Evolutionary conservation across 768 basidiomycete species (phyloP), one percentile per base, ranked within the genome.

Genomic region (Daedaleopsis nitida): DNA sequence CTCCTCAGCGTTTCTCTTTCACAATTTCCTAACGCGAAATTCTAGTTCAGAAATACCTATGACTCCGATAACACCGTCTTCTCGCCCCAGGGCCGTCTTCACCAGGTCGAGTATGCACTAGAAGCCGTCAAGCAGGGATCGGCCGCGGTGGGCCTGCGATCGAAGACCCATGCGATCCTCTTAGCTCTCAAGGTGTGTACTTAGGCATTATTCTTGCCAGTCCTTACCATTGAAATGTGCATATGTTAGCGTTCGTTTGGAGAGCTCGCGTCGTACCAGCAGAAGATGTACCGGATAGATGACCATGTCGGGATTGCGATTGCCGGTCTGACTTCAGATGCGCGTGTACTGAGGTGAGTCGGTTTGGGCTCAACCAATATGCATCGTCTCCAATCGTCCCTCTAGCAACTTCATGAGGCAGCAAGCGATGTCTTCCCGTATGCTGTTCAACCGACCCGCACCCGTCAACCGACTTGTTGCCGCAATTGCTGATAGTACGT

Each of bases 61-160:
- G 96, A 98, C 77, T 96, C 94, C 49, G 96, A 98, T 78, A 98
- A 97, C 78, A 98, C 95, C 45, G 95, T 95, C 67, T 94, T 95
- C 80, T 94, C 90, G 5, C 96, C 96, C 0, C 96, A 97, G 81
- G 95, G 96, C 60, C 89, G 96, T 44, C 83, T 98, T 54, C 96
- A 98, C 76, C 94, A 97, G 74, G 95, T 97, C 68, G 96, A 97
- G 77, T 97, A 99, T 84, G 96, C 97, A 1, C 87, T 98, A 56
- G 97, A 99, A 77, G 97, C 97, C 60, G 96, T 99, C 67, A 99
- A 99, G 82, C 97, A 98, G 73, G 97, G 97, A 64, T 98, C 96
- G 61, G 97, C 97, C n/a, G 96, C 94, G 44, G 96, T 99, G 49
- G 97, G 97, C 54, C 74, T 99, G 70, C 85, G 95, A 67, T 96